These are phyloP conservation scores for Podaxis sp. DNA, from an alignment of 768 basidiomycete species.

Conservation along the genomic window DNA sequence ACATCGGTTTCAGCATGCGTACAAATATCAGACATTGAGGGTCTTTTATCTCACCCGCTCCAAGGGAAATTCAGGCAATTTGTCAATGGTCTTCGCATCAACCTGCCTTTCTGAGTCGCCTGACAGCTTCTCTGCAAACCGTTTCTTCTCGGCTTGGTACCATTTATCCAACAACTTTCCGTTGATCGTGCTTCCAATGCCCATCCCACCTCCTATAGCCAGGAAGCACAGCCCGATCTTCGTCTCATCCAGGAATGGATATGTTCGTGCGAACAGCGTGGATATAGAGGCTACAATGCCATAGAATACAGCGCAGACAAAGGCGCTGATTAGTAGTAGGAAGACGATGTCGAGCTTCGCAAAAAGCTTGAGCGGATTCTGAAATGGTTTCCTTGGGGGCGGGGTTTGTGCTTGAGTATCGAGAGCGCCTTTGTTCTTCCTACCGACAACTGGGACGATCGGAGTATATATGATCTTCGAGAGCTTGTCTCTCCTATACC, in stretches of 20 bases:
- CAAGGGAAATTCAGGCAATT: constrained; percentile 46
- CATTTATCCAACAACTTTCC: constrained; percentile 70
- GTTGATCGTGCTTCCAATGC: constrained; percentile 54
- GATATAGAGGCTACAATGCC: constrained; percentile 61
- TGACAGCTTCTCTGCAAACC: constrained; percentile 22
- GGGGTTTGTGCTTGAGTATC: constrained; percentile 16
- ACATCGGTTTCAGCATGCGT: background rate
- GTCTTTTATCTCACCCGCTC: constrained; percentile 40
- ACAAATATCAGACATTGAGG: background rate
- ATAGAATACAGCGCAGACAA: constrained; percentile 58
- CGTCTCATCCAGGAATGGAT: constrained; percentile 60
- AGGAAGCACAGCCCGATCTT: constrained; percentile 78
- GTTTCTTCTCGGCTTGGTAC: constrained; percentile 44
- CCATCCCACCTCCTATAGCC: constrained; percentile 71
- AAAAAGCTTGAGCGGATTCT: constrained; percentile 59
- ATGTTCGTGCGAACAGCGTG: constrained; percentile 55
- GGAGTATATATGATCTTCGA: constrained; percentile 45
- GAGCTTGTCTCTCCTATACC: constrained; percentile 49
- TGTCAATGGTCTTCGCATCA: constrained; percentile 24
- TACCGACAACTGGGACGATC: constrained; percentile 49
- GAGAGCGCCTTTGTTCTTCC: constrained; percentile 25
- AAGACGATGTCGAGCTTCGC: constrained; percentile 55
- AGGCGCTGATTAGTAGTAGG: constrained; percentile 50
- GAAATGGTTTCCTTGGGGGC: constrained; percentile 40
- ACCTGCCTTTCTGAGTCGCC: constrained; percentile 5